A percentile compares a stretch with the other conserved stretches of the same genome.
Evolutionary conservation across 805 yeast genomes (phyloP).

Genomic region (Yarrowia porcina): DNA sequence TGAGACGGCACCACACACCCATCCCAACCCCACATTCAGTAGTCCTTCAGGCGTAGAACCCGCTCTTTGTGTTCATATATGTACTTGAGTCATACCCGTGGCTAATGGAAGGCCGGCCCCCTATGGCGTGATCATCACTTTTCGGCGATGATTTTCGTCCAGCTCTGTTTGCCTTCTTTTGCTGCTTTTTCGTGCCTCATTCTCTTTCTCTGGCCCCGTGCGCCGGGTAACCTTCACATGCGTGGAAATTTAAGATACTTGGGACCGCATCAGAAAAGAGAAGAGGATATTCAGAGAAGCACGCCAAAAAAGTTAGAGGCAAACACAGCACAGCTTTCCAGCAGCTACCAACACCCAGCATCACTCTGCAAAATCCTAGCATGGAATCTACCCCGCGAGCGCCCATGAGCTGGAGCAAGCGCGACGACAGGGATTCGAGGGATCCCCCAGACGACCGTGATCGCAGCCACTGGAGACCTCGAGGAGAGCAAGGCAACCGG

Average conservation of each 20-base stretch:
- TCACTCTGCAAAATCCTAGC: neutral
- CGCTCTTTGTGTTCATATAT: neutral
- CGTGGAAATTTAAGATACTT: conserved; percentile 8
- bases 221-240: conserved; percentile 12
- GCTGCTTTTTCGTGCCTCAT: neutral
- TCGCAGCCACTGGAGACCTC: neutral
- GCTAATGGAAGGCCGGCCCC: neutral
- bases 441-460: neutral
- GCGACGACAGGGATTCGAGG: neutral
- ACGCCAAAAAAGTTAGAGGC: conserved; percentile 15
- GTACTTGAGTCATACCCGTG: conserved; percentile 14
- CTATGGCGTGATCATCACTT: neutral
- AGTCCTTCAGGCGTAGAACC: neutral
- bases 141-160: neutral
- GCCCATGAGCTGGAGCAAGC: conserved; percentile 17
- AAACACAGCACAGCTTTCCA: neutral
- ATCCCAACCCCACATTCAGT: neutral
- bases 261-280: neutral
- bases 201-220: neutral
- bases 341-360: neutral
- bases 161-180: neutral
- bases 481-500: neutral
- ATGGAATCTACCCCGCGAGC: conserved; percentile 15
- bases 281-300: neutral
- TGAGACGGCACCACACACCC: neutral